Base-by-base conservation (phyloP, 768 basidiomycete species). In the Pholiota conissans region DNA sequence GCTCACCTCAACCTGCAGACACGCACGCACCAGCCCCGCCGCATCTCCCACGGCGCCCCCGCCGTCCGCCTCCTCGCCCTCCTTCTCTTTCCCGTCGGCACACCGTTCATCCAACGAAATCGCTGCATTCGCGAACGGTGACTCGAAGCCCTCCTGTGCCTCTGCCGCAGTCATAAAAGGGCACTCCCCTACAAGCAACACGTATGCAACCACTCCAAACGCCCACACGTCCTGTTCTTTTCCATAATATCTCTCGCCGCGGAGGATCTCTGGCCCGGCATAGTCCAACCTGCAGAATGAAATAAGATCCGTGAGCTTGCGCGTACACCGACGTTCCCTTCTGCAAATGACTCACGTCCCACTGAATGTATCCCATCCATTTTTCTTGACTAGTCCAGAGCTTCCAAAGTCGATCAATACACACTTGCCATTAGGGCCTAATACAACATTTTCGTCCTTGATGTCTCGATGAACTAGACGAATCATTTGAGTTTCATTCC, bases 161-260 rank as follows among this genome's bases (percentile, higher is more conserved):
- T 98, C 95, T 35, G 87, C 89, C 1, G 95, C 89, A 16, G 90
- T 93, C 74, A 87, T 85, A 76, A 95, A 95, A 1, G 93, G 93
- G 67, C 93, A 95, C 75, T 96, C 93, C 5, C 93, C 93, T 20
- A 89, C 84, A 16, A 98, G 82, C 60, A 99, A 84, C 55, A 99
- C 96, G 71, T 95, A 99, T 11, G 89, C 94, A 20, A 99, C 93
- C 22, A 98, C 95, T 13, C 96, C 96, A 59, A 96, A 91, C 0
- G 96, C 96, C 95, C 96, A 99, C 2, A 98, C 91, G 64, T 99
- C 96, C 72, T 98, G 95, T 69, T 96, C 94, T 68, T 95, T 95
- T 32, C 96, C 97, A 61, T 90, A 83, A 71, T 99, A 99, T 49
- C 91, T 84, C 69, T 97, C 94, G 3, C 96, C 96, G 16, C 93